These are phyloP conservation scores for Zizania latifolia DNA, from an alignment of 176 grass and related monocot species.

Conservation along the genomic window DNA sequence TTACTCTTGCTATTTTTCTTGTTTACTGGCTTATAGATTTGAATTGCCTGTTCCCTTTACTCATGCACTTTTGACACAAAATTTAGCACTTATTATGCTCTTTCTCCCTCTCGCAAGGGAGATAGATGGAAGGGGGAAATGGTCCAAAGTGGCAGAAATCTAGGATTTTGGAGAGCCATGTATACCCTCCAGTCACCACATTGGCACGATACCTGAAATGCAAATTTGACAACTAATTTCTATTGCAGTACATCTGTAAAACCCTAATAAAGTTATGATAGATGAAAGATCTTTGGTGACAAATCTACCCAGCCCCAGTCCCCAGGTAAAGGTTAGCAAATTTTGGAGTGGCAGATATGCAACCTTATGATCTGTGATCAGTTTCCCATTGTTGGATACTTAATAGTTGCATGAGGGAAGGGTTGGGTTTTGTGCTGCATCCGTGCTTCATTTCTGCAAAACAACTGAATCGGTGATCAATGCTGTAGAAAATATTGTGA, in stretches of 20 bases:
- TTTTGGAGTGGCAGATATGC: background rate
- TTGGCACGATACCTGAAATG: background rate
- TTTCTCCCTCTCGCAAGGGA: background rate
- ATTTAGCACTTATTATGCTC: background rate
- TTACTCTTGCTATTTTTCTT: background rate
- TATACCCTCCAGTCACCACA: background rate
- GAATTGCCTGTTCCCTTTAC: background rate
- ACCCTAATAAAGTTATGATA: background rate
- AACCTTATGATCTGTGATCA: conserved; percentile 1
- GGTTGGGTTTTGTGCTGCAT: conserved; percentile 4
- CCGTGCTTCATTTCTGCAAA: background rate
- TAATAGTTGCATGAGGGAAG: background rate
- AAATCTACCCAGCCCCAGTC: background rate
- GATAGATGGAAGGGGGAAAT: background rate
- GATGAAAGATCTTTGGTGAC: background rate
- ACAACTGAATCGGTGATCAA: background rate
- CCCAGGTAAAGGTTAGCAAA: background rate
- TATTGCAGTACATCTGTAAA: background rate
- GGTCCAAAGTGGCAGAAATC: background rate
- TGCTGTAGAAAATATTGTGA: conserved; percentile 12
- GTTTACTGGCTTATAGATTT: background rate
- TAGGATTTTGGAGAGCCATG: background rate
- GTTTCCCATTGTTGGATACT: background rate
- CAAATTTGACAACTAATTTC: background rate
- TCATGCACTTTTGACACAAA: conserved; percentile 4